Evolutionary conservation across 371 early-diverging fungal genomes (phyloP), one percentile per base, ranked within the genome.

Genomic region (Mortierella sp.): DNA sequence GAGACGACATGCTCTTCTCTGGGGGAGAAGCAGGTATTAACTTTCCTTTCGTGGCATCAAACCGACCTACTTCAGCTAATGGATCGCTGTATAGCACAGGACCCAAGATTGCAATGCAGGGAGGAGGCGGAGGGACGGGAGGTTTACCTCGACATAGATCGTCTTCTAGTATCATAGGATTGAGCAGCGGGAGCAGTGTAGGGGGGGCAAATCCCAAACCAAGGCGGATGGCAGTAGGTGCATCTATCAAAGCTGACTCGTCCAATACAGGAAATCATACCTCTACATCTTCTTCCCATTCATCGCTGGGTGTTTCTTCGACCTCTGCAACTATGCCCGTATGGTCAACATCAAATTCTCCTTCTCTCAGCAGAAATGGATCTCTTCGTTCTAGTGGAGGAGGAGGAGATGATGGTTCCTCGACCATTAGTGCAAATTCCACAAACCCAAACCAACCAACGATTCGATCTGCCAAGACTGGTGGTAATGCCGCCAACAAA

Each of bases 211-310:
- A 22, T 7, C 47, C 60, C 26, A 79, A 73, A 49, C 79, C 79
- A 2, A 59, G 73, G 61, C 63, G 74, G 22, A 79, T 79, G 29
- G 79, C 79, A 17, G 79, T 70, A 22, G 70, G 79, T 4, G 74
- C 79, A 22, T 60, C 73, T 19, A 72, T 78, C 55, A 72, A 63
- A 51, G 53, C 66, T 26, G 79, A 78, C 40, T 54, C 43, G 35
- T 13, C 10, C 51, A 12, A n/a, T 23, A 22, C 35, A 40, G 35
- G 40, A 22, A n/a, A 28, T 28, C 12, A 37, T 31, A 42, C 47
- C 45, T 59, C 60, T 9, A 59, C 22, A 29, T 55, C 66, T 13
- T 22, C 62, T 22, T 37, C 65, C 10, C 71, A 69, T 15, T 47
- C 70, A 40, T 56, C 58, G 1, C 3, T 63, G 45, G 51, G 63